Base-by-base conservation (phyloP, 2,329 filamentous ascomycete genomes). In the Diaporthe amygdali region DNA sequence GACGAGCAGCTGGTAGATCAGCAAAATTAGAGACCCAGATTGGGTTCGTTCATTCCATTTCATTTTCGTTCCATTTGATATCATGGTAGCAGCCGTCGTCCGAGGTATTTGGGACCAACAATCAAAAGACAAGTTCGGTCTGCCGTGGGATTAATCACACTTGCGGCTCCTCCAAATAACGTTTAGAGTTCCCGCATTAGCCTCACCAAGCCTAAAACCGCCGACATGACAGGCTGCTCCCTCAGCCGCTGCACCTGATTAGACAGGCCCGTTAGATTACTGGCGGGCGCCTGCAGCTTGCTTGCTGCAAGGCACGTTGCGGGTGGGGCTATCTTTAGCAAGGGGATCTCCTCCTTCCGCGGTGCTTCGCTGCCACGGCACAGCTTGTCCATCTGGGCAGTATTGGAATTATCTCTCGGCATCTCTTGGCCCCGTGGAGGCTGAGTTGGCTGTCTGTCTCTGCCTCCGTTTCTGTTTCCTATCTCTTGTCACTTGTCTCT, bases 151-250 rank as follows among this genome's bases (percentile, higher is more conserved):
- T 64, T 22, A 32, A 52, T 34, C 44, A 52, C 37, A 32, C 46
- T 47, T 68, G 64, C 69, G 69, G 69, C 54, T 68, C 69, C 69
- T 71, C 69, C 69, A 68, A 71, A 71, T 71, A 71, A 71, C 69
- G 69, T 71, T 71, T 71, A 71, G 69, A 51, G 66, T 61, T 41
- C 52, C 63, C 52, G 69, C 52, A 52, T 51, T 61, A 68, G 69
- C 46, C 34, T 32, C 25, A 27, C 37, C 59, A 25, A 47, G 34
- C 68, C 22, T 69, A 46, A 67, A 66, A 37, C 56, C 52, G 30
- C 41, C 20, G 46, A 15, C 27, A 37, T 64, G 55, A 59, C 37
- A 59, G 55, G 68, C 20, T 17, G 59, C 25, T 39, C 67, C 41
- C 46, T 52, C 63, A 51, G 32, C 20, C 47, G 37, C 46, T 54